phyloP scores from a whole-genome alignment of 192 early-diverging fungal genomes.

The Linnemannia zychae region DNA sequence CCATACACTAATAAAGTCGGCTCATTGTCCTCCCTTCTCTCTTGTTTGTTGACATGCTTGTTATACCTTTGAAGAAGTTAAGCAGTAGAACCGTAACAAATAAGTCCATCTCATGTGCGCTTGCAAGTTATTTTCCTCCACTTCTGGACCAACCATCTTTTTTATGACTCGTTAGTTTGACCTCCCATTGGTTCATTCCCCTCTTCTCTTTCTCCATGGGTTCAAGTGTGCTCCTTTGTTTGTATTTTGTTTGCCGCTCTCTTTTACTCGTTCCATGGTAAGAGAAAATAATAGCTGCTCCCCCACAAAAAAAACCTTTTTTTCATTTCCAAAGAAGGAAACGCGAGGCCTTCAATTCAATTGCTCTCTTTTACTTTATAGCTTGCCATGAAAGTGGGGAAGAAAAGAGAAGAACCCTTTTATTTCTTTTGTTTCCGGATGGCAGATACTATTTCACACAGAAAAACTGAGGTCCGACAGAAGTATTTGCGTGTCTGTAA shows the following conservation, averaged over 20 bases:
- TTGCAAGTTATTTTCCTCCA: not conserved
- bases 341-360: constrained; percentile 22
- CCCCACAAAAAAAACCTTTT: constrained; percentile 45
- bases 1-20: not conserved
- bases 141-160: not conserved
- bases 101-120: not conserved
- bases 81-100: not conserved
- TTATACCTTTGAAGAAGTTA: not conserved
- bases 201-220: not conserved
- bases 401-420: not conserved
- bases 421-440: not conserved
- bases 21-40: not conserved
- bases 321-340: constrained; percentile 48
- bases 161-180: constrained; percentile 18
- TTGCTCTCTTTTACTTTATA: not conserved
- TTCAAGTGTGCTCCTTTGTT: constrained; percentile 1
- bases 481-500: not conserved
- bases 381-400: not conserved
- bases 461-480: not conserved
- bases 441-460: not conserved
- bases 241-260: not conserved
- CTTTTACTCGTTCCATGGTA: not conserved
- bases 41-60: not conserved
- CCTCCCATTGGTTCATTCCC: constrained; percentile 15
- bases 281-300: not conserved